Percentiles rank a stretch among this genome's conserved stretches.
These are phyloP conservation scores for Colletotrichum sp. DNA, from an alignment of 2,329 filamentous ascomycete species.

Conservation along the genomic window DNA sequence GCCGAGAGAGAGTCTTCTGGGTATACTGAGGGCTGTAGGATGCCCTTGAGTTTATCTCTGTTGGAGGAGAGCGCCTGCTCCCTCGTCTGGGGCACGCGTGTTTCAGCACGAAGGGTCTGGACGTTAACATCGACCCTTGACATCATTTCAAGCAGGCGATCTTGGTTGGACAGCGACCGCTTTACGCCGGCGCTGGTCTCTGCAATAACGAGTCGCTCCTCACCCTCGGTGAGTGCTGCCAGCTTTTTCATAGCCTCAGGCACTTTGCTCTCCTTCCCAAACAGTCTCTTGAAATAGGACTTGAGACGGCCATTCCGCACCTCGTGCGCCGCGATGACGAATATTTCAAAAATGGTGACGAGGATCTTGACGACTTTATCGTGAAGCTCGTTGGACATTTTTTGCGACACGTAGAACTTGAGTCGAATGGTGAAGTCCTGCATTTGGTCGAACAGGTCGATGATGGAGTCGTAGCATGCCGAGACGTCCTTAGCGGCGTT, in stretches of 20 bases:
- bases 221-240: conserved; percentile 43
- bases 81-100: conserved; percentile 21
- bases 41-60: conserved; percentile 41
- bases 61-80: conserved; percentile 36
- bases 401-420: conserved; percentile 42
- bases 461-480: conserved; percentile 47
- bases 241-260: conserved; percentile 43
- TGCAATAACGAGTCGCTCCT: conserved; percentile 47
- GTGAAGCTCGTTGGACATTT: conserved; percentile 40
- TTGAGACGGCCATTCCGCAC: conserved; percentile 45
- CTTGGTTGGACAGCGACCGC: conserved; percentile 38
- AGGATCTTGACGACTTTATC: conserved; percentile 47
- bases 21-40: conserved; percentile 46
- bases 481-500: conserved; percentile 50
- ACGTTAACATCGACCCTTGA: conserved; percentile 35
- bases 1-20: conserved; percentile 46
- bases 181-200: conserved; percentile 45
- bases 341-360: conserved; percentile 47
- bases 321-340: conserved; percentile 47
- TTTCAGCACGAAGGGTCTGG: conserved; percentile 37
- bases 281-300: conserved; percentile 43
- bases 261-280: conserved; percentile 44
- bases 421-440: conserved; percentile 48
- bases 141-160: conserved; percentile 36
- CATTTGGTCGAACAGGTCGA: conserved; percentile 46